These are phyloP conservation scores for Betula pendula DNA, from an alignment of 306 rosid species.

Conservation along the genomic window DNA sequence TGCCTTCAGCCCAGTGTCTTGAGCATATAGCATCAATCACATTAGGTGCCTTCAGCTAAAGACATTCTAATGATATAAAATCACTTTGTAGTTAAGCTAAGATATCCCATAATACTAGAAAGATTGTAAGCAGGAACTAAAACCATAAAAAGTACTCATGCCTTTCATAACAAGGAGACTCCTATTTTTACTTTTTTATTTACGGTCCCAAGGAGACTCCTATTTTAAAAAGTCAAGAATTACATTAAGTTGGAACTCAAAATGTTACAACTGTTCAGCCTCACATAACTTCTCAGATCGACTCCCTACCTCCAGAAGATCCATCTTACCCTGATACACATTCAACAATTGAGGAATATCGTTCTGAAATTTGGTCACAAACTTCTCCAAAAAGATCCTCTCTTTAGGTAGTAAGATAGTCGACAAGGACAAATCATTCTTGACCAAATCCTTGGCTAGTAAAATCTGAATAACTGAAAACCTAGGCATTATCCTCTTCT, in stretches of 20 bases:
- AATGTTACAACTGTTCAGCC: not conserved
- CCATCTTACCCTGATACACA: slow-evolving; percentile 23
- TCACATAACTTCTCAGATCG: not conserved
- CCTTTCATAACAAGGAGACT: too few relatives aligned
- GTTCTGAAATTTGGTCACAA: not conserved
- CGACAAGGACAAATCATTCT: not conserved
- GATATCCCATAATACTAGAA: not conserved
- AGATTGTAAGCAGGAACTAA: not conserved
- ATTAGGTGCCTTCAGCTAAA: not conserved
- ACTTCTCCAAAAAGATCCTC: too few relatives aligned
- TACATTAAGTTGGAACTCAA: not conserved
- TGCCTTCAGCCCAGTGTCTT: not conserved
- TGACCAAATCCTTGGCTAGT: slow-evolving; percentile 24
- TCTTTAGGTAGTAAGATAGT: not conserved
- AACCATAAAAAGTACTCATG: too few relatives aligned
- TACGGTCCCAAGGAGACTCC: too few relatives aligned
- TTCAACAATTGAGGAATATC: slow-evolving; percentile 28
- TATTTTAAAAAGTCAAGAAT: too few relatives aligned
- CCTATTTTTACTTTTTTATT: too few relatives aligned
- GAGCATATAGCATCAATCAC: not conserved
- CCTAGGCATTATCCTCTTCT: slow-evolving; percentile 35
- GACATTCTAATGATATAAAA: not conserved
- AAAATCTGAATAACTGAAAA: slow-evolving; percentile 27
- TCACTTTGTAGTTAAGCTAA: not conserved
- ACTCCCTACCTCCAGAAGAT: not conserved